Conservation (phyloP, 2,329 filamentous ascomycete species). For the Reticulascus tulasneorum region DNA sequence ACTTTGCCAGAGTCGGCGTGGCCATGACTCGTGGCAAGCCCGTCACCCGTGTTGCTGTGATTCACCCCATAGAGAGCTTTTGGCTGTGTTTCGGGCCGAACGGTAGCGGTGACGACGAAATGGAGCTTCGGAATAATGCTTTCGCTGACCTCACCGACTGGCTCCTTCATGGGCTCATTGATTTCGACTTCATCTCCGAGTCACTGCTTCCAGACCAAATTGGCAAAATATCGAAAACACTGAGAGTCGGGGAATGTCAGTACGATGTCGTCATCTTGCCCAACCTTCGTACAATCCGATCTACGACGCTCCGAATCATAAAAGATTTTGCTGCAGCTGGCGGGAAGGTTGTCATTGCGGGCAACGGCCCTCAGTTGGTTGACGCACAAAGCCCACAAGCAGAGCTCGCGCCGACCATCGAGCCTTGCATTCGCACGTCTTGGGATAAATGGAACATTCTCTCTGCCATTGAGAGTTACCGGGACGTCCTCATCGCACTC, state of each 20-base stretch:
- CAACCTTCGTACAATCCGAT: slow-evolving; percentile 25
- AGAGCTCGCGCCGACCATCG: not conserved
- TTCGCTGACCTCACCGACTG: slow-evolving; percentile 18
- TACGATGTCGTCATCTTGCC: slow-evolving; percentile 27
- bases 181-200: slow-evolving; percentile 29
- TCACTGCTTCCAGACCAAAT: slow-evolving; percentile 21
- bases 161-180: slow-evolving; percentile 18
- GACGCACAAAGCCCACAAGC: slow-evolving; percentile 1
- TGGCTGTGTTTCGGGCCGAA: slow-evolving; percentile 26
- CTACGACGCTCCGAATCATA: slow-evolving; percentile 20
- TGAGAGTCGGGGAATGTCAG: slow-evolving; percentile 22
- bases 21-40: slow-evolving; percentile 25
- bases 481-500: slow-evolving; percentile 1
- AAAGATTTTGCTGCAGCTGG: slow-evolving; percentile 16
- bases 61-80: slow-evolving; percentile 29
- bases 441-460: slow-evolving; percentile 1
- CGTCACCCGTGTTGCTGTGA: slow-evolving; percentile 23
- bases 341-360: slow-evolving; percentile 6
- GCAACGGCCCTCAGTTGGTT: not conserved
- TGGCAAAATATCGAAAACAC: slow-evolving; percentile 1
- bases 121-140: slow-evolving; percentile 17
- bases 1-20: slow-evolving; percentile 25
- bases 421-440: not conserved
- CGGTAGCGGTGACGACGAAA: slow-evolving; percentile 19
- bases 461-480: not conserved